These are phyloP conservation scores for Penicillium steckii DNA, from an alignment of 495 filamentous ascomycete species.

Conservation along the genomic window DNA sequence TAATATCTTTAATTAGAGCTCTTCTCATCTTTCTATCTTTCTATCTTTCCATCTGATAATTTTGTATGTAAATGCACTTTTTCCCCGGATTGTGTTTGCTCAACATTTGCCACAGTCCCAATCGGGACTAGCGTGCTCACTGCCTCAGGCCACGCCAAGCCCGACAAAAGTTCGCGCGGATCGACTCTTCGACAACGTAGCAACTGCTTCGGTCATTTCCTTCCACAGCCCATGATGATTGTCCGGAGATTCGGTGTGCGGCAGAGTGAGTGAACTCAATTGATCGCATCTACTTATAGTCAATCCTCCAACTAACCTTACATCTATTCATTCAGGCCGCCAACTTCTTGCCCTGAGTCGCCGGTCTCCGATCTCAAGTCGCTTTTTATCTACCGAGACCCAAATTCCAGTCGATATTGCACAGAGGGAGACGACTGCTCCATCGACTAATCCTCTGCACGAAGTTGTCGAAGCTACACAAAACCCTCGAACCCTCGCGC, in stretches of 20 bases:
- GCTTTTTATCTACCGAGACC: slow-evolving; percentile 39
- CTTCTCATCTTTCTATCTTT: too few species aligned
- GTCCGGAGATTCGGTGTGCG: slow-evolving; percentile 42
- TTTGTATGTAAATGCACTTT: too few species aligned
- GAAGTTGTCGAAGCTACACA: slow-evolving; percentile 14
- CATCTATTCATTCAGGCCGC: slow-evolving; percentile 33
- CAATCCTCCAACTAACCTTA: slow-evolving; percentile 3
- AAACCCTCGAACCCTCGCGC: neutral
- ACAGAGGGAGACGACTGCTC: slow-evolving; percentile 10
- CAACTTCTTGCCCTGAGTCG: slow-evolving; percentile 39
- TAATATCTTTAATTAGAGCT: too few species aligned
- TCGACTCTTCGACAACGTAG: slow-evolving; percentile 19
- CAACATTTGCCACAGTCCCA: slow-evolving; percentile 7
- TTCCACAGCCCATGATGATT: slow-evolving; percentile 38
- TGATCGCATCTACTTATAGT: neutral
- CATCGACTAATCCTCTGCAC: slow-evolving; percentile 13
- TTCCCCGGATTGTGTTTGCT: too few species aligned
- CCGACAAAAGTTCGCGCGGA: slow-evolving; percentile 46
- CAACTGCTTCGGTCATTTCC: slow-evolving; percentile 12
- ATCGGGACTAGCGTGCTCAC: slow-evolving; percentile 6
- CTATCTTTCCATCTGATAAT: too few species aligned
- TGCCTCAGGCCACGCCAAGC: slow-evolving; percentile 30
- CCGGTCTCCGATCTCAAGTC: slow-evolving; percentile 33
- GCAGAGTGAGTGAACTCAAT: slow-evolving; percentile 38
- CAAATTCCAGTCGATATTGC: slow-evolving; percentile 24